Evolutionary conservation across 345 rosid species (phyloP), one percentile per base, ranked within the genome.

Genomic region (Eucalyptus microcorys): DNA sequence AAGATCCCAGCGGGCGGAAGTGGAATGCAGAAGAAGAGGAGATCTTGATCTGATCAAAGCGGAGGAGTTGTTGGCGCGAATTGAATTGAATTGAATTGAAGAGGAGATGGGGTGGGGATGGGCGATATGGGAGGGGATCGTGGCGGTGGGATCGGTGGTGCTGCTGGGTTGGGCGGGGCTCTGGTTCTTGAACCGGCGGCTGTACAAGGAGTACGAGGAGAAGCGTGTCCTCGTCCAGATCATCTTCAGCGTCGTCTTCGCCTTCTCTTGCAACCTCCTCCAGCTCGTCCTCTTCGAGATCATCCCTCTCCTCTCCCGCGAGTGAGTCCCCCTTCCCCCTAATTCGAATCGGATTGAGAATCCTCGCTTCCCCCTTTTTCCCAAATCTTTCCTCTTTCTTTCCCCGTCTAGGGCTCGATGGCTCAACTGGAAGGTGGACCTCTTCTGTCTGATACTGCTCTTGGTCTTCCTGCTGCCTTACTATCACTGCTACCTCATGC

Each of bases 401-500:
- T 86, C 71, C 57, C 47, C 5, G 34, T 92, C 88, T 89, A 96
- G 99, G 97, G 96, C 99, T 30, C 94, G 98, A 92, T 94, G 96
- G 99, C 92, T 97, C 34, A 98, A 98, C 91, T 98, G 99, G 99
- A 98, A 97, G 93, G 93, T 96, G 90, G 99, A 98, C 91, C 93
- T 98, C 88, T 97, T 96, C 90, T 96, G 98, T 92, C 92, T 98
- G 93, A 98, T 98, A 89, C 90, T 95, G 92, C 93, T 98, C 42
- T 94, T 98, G 89, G 98, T 98, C 92, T 98, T 98, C 94, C 91
- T 97, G 97, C 89, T 98, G 92, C 99, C 99, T 8, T 98, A 95
- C 91, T 97, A 98, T 92, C 99, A 98, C 92, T 98, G 99, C 91
- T 96, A 97, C 95, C 91, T 98, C 94, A 97, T 97, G 99, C 98